Base-by-base conservation (phyloP, 1,284 basidiomycete genomes). In the Puccinia coronata region DNA sequence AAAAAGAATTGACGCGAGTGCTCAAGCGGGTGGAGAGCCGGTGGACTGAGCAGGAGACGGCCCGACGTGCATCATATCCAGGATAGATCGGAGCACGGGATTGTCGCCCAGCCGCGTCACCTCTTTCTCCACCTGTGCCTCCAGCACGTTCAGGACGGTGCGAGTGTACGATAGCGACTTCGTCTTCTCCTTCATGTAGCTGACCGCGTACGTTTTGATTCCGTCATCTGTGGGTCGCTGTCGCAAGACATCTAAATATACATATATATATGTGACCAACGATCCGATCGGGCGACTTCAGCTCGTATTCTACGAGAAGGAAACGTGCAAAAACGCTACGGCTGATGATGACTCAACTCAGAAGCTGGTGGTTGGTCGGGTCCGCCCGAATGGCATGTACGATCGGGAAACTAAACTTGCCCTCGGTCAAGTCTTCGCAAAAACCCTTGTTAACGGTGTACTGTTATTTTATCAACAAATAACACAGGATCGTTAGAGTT, bases 321-420 rank as follows among this genome's bases (percentile, higher is more conserved):
- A n/a, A n/a, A n/a, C n/a, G n/a, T n/a, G n/a, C n/a, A n/a, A n/a
- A n/a, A n/a, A n/a, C n/a, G n/a, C n/a, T n/a, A n/a, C n/a, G n/a
- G n/a, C n/a, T n/a, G n/a, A 43, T 57, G 39, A 31, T 49, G 18
- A 55, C 75, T 92, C 82, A 83, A 95, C 94, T 96, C 69, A 96
- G 87, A 47, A 97, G 89, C 86, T 93, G 91, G 12, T 91, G 89
- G 84, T 93, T 94, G 0, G 89, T 88, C 16, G 87, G 87, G 84
- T 96, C 91, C 16, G 92, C 90, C 43, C 92, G 90, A 41, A 98
- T 91, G 18, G 92, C 91, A 84, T 98, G 96, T 0, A 98, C 92
- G 80, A 98, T 90, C 0, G 95, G 95, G 86, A 98, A 98, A 23
- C 93, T 94, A 87, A 98, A 98, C 86, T 98, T 98, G 1, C 96